Conservation (phyloP, 1,139 yeast species). For the Yamadazyma epiphylla region DNA sequence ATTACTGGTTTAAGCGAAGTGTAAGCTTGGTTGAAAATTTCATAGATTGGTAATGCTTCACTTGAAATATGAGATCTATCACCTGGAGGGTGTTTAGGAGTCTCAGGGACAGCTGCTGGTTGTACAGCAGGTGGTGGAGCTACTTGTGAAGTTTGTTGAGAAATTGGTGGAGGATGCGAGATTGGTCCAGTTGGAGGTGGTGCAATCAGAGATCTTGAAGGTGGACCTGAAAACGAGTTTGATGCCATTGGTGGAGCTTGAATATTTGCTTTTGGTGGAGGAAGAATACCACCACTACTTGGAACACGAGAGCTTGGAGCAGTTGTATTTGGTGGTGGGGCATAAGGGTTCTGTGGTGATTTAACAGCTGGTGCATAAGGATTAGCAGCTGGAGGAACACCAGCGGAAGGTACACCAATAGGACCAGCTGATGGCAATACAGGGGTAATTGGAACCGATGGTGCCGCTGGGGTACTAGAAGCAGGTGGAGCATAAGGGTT, state of each 20-base stretch:
- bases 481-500: conserved; percentile 16
- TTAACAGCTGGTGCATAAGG: conserved; percentile 9
- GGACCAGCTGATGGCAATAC: conserved; percentile 4
- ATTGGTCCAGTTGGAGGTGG: conserved; percentile 12
- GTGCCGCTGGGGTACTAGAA: conserved; percentile 12
- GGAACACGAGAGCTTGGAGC: conserved; percentile 14
- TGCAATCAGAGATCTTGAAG: conserved; percentile 9
- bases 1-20: conserved; percentile 66
- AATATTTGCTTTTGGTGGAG: conserved; percentile 15
- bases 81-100: conserved; percentile 54
- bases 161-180: conserved; percentile 12
- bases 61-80: conserved; percentile 70
- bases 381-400: conserved; percentile 5
- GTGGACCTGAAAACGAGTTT: conserved; percentile 10
- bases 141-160: conserved; percentile 18
- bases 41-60: conserved; percentile 55
- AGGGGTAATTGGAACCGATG: conserved; percentile 7
- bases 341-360: conserved; percentile 28
- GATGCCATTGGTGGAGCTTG: conserved; percentile 17
- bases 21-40: conserved; percentile 50
- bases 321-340: conserved; percentile 26
- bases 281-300: conserved; percentile 11
- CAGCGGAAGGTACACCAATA: conserved; percentile 10
- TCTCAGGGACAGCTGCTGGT: conserved; percentile 10
- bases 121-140: conserved; percentile 12